Percentiles rank a stretch among this genome's conserved stretches.
These are phyloP conservation scores for Nicotiana rustica DNA, from an alignment of 305 asterid genomes.

Conservation along the genomic window DNA sequence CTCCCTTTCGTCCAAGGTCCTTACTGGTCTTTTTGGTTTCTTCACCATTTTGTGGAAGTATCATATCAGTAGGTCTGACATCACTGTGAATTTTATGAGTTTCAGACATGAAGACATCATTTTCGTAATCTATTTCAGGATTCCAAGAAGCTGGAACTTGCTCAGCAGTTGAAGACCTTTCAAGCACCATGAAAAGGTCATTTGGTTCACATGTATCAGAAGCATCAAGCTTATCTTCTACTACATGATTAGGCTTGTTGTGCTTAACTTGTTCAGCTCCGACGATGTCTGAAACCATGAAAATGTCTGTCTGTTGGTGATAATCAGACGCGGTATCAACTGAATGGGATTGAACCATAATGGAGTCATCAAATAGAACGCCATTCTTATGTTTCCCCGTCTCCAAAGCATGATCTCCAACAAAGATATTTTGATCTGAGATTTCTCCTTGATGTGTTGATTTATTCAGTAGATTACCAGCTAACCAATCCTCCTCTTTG, in stretches of 20 bases:
- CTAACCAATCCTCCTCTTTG: slow-evolving; percentile 67
- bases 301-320: slow-evolving; percentile 56
- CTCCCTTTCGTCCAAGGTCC: slow-evolving; percentile 48
- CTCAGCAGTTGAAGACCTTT: slow-evolving; percentile 54
- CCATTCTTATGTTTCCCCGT: slow-evolving; percentile 50
- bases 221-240: slow-evolving; percentile 43
- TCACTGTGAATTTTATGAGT: slow-evolving; percentile 42
- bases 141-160: slow-evolving; percentile 52
- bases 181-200: slow-evolving; percentile 73
- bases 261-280: slow-evolving; percentile 46
- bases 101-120: slow-evolving; percentile 53
- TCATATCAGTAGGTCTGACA: slow-evolving; percentile 41
- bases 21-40: slow-evolving; percentile 38
- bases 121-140: slow-evolving; percentile 59
- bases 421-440: slow-evolving; percentile 41
- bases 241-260: slow-evolving; percentile 34
- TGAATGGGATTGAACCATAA: slow-evolving; percentile 64
- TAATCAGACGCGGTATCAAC: slow-evolving; percentile 42
- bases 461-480: slow-evolving; percentile 42
- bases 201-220: slow-evolving; percentile 64
- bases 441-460: slow-evolving; percentile 39
- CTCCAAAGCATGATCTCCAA: slow-evolving; percentile 49
- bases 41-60: slow-evolving; percentile 42
- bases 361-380: slow-evolving; percentile 66
- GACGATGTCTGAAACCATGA: slow-evolving; percentile 60